Evolutionary conservation across 2,329 filamentous ascomycete species (phyloP).

Genomic region (Escovopsis sp.): DNA sequence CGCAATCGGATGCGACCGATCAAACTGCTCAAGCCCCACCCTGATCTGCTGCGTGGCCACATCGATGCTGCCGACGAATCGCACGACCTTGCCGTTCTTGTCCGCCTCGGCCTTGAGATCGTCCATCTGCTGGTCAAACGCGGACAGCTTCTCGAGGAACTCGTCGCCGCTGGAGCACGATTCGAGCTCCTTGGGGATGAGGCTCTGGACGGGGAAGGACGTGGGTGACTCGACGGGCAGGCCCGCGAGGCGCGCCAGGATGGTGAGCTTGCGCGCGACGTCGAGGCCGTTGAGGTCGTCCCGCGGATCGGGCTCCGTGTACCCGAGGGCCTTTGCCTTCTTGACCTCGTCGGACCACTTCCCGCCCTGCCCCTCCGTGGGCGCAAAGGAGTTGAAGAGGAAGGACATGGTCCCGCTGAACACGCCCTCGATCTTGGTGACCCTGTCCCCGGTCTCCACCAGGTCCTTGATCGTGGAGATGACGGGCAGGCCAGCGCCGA

Average conservation of each 20-base stretch:
- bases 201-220: conserved; percentile 81
- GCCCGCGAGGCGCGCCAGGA: conserved; percentile 74
- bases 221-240: conserved; percentile 70
- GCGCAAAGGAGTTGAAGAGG: conserved; percentile 94
- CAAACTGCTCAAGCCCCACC: conserved; percentile 83
- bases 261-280: conserved; percentile 91
- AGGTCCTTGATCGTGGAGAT: conserved; percentile 89
- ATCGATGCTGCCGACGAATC: conserved; percentile 90
- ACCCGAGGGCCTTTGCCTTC: conserved; percentile 84
- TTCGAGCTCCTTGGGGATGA: conserved; percentile 82
- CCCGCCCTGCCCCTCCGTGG: conserved; percentile 56
- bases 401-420: conserved; percentile 98
- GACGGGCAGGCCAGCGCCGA: conserved; percentile 84
- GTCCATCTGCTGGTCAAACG: conserved; percentile 85
- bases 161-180: conserved; percentile 63
- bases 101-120: conserved; percentile 72
- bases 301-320: conserved; percentile 77
- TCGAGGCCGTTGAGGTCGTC: conserved; percentile 81
- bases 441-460: conserved; percentile 82
- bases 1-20: conserved; percentile 80
- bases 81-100: conserved; percentile 76
- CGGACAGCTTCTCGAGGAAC: conserved; percentile 66
- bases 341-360: conserved; percentile 85
- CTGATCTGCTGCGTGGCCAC: conserved; percentile 68
- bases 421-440: conserved; percentile 88